These are phyloP conservation scores for Aspergillus brasiliensis DNA, from an alignment of 2,329 filamentous ascomycete species.

Conservation along the genomic window DNA sequence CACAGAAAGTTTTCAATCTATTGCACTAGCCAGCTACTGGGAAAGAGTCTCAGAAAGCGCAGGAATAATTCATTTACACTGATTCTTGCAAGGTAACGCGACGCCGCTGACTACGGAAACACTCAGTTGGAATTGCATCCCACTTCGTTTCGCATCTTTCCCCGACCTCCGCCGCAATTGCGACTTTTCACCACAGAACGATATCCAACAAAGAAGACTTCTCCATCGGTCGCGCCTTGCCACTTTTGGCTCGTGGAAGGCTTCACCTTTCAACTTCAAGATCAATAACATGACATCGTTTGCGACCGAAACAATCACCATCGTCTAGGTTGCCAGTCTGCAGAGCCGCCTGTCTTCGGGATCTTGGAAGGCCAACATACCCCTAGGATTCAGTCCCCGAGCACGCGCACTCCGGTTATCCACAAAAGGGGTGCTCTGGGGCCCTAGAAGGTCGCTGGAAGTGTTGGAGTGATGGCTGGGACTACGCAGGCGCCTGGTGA, in stretches of 20 bases:
- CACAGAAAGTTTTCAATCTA: neutral
- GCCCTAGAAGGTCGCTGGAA: conserved; percentile 3
- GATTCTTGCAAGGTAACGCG: neutral
- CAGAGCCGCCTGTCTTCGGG: neutral
- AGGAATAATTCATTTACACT: neutral
- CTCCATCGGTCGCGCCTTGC: neutral
- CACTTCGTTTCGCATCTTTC: conserved; percentile 9
- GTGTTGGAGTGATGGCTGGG: conserved; percentile 21
- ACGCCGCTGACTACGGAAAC: neutral
- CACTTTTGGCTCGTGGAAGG: neutral
- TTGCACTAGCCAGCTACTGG: neutral
- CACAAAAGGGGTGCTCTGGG: neutral
- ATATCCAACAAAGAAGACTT: neutral
- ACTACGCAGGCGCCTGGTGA: conserved; percentile 23
- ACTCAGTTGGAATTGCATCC: neutral
- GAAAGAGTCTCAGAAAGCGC: neutral
- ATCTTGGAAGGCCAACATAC: neutral
- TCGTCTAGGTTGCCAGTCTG: neutral
- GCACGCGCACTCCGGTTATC: neutral
- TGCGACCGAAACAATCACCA: neutral
- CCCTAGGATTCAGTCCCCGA: neutral
- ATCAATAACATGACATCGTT: neutral
- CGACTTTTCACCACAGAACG: neutral
- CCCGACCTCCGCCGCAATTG: conserved; percentile 14
- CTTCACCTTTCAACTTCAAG: too few species aligned